Percentiles rank a stretch among this genome's conserved stretches.
Evolutionary conservation across 495 filamentous ascomycete genomes (phyloP).

Genomic region (Trichoderma erinaceum): DNA sequence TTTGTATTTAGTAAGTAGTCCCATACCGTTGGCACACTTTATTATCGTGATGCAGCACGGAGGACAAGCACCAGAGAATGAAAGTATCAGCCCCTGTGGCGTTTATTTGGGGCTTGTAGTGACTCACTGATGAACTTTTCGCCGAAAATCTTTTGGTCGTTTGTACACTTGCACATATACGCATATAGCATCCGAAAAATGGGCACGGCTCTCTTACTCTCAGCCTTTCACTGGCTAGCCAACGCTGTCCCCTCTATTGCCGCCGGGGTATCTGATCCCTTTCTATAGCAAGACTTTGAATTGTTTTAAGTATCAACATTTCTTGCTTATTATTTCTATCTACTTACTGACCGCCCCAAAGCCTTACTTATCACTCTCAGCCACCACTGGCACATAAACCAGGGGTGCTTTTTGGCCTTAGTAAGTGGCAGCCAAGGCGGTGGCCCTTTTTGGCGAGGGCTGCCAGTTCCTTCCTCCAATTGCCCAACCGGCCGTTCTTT

Average conservation of each 20-base stretch:
- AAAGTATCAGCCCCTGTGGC: neutral
- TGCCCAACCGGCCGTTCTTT: constrained; percentile 7
- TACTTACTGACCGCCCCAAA: neutral
- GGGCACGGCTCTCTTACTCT: too few relatives aligned
- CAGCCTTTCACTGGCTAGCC: too few relatives aligned
- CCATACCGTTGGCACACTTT: neutral
- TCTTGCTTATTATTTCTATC: too few relatives aligned
- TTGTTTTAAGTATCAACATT: too few relatives aligned
- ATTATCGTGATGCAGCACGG: neutral
- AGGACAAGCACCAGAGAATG: neutral
- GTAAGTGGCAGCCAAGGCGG: neutral
- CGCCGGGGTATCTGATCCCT: too few relatives aligned
- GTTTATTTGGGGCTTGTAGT: neutral
- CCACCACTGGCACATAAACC: neutral
- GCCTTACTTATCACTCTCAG: neutral
- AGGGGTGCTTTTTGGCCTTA: neutral
- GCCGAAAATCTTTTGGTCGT: neutral
- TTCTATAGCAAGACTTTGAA: too few relatives aligned
- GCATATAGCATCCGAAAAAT: neutral
- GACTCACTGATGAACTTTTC: neutral
- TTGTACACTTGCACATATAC: neutral
- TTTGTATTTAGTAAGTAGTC: too few relatives aligned
- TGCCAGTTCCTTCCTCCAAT: constrained; percentile 17
- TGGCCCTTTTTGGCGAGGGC: neutral
- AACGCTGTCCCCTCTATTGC: too few relatives aligned